Conservation (phyloP, 495 filamentous ascomycete species). For the Pseudotulostoma volvatum region DNA sequence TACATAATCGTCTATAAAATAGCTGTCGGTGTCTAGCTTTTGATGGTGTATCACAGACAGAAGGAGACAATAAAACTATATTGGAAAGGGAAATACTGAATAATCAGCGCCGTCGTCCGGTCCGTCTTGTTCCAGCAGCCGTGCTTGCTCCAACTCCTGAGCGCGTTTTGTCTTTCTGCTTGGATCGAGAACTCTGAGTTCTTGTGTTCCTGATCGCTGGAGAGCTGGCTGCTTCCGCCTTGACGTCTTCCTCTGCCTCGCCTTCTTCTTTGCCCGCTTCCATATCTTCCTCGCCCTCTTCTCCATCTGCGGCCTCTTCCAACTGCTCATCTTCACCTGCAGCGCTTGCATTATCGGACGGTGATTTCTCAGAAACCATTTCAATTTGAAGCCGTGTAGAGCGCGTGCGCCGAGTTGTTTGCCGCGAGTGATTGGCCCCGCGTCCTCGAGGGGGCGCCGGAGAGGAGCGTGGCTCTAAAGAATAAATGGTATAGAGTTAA, state of each 20-base stretch:
- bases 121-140: conserved; percentile 18
- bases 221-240: conserved; percentile 23
- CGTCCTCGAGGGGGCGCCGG: conserved; percentile 31
- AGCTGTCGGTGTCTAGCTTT: too few relatives aligned
- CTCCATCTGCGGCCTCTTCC: conserved; percentile 26
- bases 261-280: conserved; percentile 15
- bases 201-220: conserved; percentile 23
- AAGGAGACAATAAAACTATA: too few relatives aligned
- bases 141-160: conserved; percentile 2
- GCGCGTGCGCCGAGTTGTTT: conserved; percentile 25
- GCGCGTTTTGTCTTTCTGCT: conserved; percentile 23
- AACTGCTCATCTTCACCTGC: conserved; percentile 28
- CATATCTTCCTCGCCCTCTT: conserved; percentile 21
- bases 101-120: conserved; percentile 23
- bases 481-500: conserved; percentile 1
- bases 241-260: conserved; percentile 15
- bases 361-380: conserved; percentile 16
- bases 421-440: conserved; percentile 24
- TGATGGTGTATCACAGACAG: too few relatives aligned
- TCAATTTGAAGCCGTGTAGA: conserved; percentile 28
- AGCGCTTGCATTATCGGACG: conserved; percentile 3
- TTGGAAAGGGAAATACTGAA: too few relatives aligned
- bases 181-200: conserved; percentile 22
- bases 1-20: too few relatives aligned
- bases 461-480: conserved; percentile 32